Evolutionary conservation across 2,329 filamentous ascomycete genomes (phyloP), one percentile per base, ranked within the genome.

Genomic region (Ophiobolus disseminans): DNA sequence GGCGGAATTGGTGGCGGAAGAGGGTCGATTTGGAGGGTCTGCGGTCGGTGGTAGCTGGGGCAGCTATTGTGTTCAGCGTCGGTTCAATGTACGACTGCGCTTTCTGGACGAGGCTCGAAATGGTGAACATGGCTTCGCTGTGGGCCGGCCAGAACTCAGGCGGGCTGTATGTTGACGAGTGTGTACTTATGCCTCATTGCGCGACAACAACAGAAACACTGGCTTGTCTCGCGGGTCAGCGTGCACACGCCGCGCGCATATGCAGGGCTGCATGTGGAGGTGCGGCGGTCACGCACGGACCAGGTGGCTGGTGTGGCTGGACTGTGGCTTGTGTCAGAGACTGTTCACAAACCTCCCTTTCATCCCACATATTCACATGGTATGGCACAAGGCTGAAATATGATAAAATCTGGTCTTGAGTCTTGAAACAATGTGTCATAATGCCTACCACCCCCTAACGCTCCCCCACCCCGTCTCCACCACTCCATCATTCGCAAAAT

Each of bases 1-100:
- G 87, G 60, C 94, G 90, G 79, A 99, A 99, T 76, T 99, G 94
- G 73, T 89, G 88, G 77, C 94, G 91, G 78, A 97, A 99, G 50
- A 97, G 85, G 41, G 89, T 88, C 46, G 91, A 86, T 78, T 97
- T 97, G 69, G 92, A 93, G 40, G 92, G 91, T 71, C 90, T 88
- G 56, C 84, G 84, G 75, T 94, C 90, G 50, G 87, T 85, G 9
- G 69, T 61, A 66, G 86, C 83, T 61, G 87, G 85, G 50, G 90
- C 82, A 26, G 55, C 85, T 32, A 77, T 73, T 39, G 48, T 65
- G 68, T 89, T 86, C 72, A 91, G 86, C 58, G 89, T 89, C 44
- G 91, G 90, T 75, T 97, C 93, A 77, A 97, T 95, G 76, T 96
- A 82, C 76, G 92, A 90, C 81, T 96, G 91, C 62, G 92, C 92